Base-by-base conservation (phyloP, 179 eudicot species). In the Beta corolliflora region DNA sequence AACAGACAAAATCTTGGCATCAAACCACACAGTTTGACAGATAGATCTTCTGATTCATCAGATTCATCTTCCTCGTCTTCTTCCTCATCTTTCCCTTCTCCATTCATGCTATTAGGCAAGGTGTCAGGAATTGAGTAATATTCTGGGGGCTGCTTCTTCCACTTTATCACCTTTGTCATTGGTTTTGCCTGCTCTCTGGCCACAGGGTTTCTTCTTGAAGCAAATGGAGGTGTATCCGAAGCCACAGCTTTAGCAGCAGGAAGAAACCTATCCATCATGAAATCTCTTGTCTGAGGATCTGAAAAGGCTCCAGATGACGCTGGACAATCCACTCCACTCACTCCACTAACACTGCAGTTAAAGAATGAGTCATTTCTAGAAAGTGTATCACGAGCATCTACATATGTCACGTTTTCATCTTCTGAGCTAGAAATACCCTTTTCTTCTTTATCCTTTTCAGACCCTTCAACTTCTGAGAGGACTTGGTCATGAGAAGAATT, bases 171-270 rank as follows among this genome's bases (percentile, higher is more conserved):
- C 82, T 86, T 89, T 75, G 76, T 87, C 58, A 77, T 18, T 46
- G 80, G 82, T 79, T 65, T 80, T 65, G 83, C 84, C 77, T 83
- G 80, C 83, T 86, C 88, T 76, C 75, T 81, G 41, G 55, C 78
- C 15, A 46, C 83, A 25, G 88, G 81, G 63, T 80, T 88, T 86
- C 88, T 90, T 84, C 83, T 85, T 46, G 89, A 85, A 69, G 84
- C 86, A 88, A 83, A 79, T 19, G 89, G 88, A 83, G 94, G 91
- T n/a, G 83, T 83, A 84, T 91, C 96, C 46, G 86, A 83, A 82
- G 91, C 88, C 89, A 92, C 90, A 8, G 97, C 94, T 85, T 92
- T 92, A 2, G 98, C 94, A 11, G 97, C 97, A 63, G 98, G 98
- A 81, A 94, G 90, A 84, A 94, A 94, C 72, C 97, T 79, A 80